Conservation (phyloP, 192 early-diverging fungal genomes). For the Neocallimastix lanati region DNA sequence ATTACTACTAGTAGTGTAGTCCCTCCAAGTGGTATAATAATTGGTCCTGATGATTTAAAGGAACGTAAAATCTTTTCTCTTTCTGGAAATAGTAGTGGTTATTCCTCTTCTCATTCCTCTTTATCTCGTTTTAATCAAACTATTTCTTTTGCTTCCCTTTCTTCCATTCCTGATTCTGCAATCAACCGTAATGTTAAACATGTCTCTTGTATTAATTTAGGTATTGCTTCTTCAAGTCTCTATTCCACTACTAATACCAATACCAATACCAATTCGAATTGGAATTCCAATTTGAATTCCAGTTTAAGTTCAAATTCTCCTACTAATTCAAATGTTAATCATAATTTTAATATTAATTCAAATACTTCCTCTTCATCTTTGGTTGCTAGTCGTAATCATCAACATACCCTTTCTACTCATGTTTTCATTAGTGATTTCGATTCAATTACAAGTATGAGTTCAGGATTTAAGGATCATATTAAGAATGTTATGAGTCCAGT, state of each 20-base stretch:
- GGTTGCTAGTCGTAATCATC: background rate
- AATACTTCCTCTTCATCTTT: background rate
- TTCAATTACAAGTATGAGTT: background rate
- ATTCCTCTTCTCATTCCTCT: background rate
- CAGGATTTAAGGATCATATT: background rate
- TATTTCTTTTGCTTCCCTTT: background rate
- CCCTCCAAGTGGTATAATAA: background rate
- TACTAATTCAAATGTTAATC: too few relatives aligned
- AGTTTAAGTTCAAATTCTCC: too few relatives aligned
- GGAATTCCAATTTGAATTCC: too few relatives aligned
- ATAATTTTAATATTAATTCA: too few relatives aligned
- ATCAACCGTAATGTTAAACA: background rate
- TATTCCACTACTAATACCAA: too few relatives aligned
- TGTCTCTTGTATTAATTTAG: background rate
- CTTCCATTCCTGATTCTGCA: background rate
- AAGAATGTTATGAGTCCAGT: background rate
- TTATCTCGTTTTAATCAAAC: background rate
- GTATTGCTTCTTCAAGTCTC: too few relatives aligned
- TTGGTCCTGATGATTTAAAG: background rate
- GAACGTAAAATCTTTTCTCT: background rate
- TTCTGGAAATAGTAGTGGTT: background rate
- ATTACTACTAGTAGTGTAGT: background rate
- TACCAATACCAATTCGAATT: too few relatives aligned
- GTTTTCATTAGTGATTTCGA: background rate
- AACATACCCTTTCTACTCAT: background rate